Evolutionary conservation across 2,329 filamentous ascomycete species (phyloP), one percentile per base, ranked within the genome.

Genomic region (Grosmannia serpens): DNA sequence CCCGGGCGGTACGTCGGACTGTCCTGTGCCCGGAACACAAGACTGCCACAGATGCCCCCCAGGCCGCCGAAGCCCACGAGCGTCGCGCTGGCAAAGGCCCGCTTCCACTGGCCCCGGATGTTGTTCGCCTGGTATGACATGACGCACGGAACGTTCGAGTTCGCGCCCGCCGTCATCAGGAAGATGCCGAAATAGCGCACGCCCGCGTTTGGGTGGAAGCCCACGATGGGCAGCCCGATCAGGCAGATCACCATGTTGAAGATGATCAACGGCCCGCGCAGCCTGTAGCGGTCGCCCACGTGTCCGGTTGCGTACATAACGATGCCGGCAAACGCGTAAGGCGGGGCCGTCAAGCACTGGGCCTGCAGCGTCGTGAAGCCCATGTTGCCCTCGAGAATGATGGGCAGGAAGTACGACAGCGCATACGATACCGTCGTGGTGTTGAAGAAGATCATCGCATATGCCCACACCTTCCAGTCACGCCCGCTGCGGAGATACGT

Each of bases 71-170:
- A 83, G 1, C 86, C 87, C 4, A 94, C 86, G 2, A 92, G 78
- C 0, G 85, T 86, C 2, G 89, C 87, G 60, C 83, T 88, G 69
- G 83, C 86, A 64, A 94, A 85, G 1, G 89, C 89, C 53, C 90
- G 83, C 74, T 92, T 95, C 88, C 89, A 95, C 73, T 94, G 89
- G 0, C 89, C 89, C 57, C 88, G 84, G 67, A 95, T 86, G 71
- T 95, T 95, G 73, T 92, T 94, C 49, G 88, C 88, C 73, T 92
- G 89, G 73, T 89, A 94, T 0, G 88, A 81, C 75, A 95, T 83
- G 52, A 83, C 77, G 1, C 83, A 77, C 0, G 90, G 89, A 5
- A 92, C 77, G 68, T 94, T 94, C 63, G 85, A 81, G 70, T 91
- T 91, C 62, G 85, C 84, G 9, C 87, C 89, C 0, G 87, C 86